Conservation (phyloP, 2,329 filamentous ascomycete species). For the Arthrobotrys musiformis region DNA sequence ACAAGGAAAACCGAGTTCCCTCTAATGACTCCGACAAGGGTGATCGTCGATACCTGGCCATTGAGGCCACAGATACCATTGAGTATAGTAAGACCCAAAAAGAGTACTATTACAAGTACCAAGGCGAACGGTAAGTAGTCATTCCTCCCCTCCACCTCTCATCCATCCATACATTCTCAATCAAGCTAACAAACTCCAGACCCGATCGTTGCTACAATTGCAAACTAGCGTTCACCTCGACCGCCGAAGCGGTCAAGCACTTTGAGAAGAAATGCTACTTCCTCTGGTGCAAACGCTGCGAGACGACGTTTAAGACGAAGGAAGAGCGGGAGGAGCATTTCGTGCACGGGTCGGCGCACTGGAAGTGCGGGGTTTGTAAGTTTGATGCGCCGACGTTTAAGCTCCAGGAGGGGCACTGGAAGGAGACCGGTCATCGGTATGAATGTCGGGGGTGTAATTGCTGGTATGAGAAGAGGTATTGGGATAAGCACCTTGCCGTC, state of each 20-base stretch:
- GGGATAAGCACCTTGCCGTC: conserved; percentile 23
- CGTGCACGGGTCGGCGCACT: conserved; percentile 31
- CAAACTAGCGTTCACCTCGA: not conserved
- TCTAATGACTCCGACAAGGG: not conserved
- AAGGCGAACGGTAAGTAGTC: not conserved
- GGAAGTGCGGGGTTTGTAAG: conserved; percentile 36
- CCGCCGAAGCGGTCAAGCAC: conserved; percentile 5
- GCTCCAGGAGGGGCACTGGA: conserved; percentile 37
- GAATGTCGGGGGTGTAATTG: conserved; percentile 36
- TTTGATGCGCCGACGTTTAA: conserved; percentile 26
- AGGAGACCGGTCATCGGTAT: conserved; percentile 22
- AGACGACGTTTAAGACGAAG: conserved; percentile 26
- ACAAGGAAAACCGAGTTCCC: too few species aligned
- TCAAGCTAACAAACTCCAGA: too few species aligned
- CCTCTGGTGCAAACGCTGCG: conserved; percentile 39
- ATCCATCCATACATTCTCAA: too few species aligned
- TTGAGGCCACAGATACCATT: not conserved
- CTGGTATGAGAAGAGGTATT: conserved; percentile 27
- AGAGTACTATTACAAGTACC: not conserved
- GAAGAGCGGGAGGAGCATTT: conserved; percentile 30
- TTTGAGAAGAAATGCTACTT: conserved; percentile 12
- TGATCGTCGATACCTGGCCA: not conserved
- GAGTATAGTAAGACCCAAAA: not conserved
- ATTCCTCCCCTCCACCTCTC: not conserved
- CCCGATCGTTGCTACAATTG: conserved; percentile 26